Conservation (phyloP, 192 early-diverging fungal species). For the Coemansia sp. region DNA sequence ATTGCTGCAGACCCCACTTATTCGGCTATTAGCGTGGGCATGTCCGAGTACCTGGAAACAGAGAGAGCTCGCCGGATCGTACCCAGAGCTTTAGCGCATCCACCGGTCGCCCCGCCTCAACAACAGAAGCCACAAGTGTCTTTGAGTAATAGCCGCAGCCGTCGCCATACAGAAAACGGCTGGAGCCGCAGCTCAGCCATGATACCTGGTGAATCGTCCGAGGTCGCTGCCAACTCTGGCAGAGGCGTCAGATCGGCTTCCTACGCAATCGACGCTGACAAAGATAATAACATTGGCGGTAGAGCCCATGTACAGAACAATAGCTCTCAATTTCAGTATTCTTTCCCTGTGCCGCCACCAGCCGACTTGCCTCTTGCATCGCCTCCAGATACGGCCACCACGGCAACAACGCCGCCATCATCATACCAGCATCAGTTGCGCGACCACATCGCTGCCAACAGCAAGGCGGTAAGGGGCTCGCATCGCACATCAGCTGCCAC, state of each 20-base stretch:
- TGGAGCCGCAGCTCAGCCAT: conserved; percentile 4
- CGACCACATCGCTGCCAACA: conserved; percentile 3
- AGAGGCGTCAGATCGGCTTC: neutral
- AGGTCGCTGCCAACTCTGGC: neutral
- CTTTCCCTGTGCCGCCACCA: neutral
- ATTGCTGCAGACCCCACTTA: conserved; percentile 31
- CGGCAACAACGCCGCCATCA: conserved; percentile 6
- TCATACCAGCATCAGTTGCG: neutral
- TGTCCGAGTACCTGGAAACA: conserved; percentile 19
- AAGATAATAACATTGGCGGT: neutral
- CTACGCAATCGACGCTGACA: neutral
- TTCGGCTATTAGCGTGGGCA: neutral
- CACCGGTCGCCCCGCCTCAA: neutral
- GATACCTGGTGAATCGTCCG: neutral
- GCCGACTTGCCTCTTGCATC: conserved; percentile 5
- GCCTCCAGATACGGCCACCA: conserved; percentile 25
- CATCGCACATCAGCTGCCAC: conserved; percentile 25
- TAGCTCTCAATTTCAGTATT: neutral
- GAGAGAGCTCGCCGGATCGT: conserved; percentile 9
- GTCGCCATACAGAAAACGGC: conserved; percentile 9
- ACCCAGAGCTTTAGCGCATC: conserved; percentile 3
- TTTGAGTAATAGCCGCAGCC: neutral
- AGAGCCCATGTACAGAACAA: neutral
- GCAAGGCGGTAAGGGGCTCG: neutral
- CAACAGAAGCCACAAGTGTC: neutral